A percentile compares a stretch with the other conserved stretches of the same genome.
phyloP scores from a whole-genome alignment of 2,329 filamentous ascomycete genomes.

The Paracamarosporium sp. region DNA sequence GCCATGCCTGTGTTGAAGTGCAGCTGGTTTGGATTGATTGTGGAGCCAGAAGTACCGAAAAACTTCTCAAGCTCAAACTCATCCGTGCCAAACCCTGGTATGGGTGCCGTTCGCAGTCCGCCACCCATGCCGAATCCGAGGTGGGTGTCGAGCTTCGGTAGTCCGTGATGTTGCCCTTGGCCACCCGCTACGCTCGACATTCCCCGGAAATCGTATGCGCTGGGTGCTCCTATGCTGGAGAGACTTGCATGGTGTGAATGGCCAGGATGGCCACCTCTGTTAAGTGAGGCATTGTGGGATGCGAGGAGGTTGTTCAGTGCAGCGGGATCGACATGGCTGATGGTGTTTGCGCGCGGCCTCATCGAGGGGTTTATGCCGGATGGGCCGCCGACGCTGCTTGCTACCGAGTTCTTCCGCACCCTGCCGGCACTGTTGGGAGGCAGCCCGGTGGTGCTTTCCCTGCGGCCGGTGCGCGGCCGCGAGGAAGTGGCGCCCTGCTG shows the following conservation, averaged over 20 bases:
- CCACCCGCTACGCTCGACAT: constrained; percentile 74
- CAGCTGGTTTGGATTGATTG: constrained; percentile 71
- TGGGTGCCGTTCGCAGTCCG: constrained; percentile 77
- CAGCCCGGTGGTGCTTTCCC: constrained; percentile 83
- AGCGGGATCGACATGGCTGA: constrained; percentile 85
- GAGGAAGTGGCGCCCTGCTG: constrained; percentile 89
- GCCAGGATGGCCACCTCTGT: constrained; percentile 59
- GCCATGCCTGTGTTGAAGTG: constrained; percentile 83
- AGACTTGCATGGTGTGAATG: constrained; percentile 78
- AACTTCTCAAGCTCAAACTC: constrained; percentile 73
- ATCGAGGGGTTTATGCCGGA: constrained; percentile 65
- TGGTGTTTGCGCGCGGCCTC: constrained; percentile 92
- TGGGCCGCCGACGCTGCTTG: constrained; percentile 60
- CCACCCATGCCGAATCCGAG: constrained; percentile 71
- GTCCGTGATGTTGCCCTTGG: constrained; percentile 69
- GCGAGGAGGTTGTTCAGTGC: constrained; percentile 74
- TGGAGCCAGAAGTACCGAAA: constrained; percentile 67
- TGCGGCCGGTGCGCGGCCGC: constrained; percentile 79
- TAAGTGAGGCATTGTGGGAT: constrained; percentile 59
- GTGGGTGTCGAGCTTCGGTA: constrained; percentile 85
- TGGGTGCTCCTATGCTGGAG: constrained; percentile 64
- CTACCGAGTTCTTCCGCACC: constrained; percentile 92
- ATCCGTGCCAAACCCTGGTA: constrained; percentile 63
- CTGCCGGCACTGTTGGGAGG: constrained; percentile 72
- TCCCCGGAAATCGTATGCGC: constrained; percentile 71